Evolutionary conservation across 2,329 filamentous ascomycete genomes (phyloP).

Genomic region (Alternaria novae-zelandiae): DNA sequence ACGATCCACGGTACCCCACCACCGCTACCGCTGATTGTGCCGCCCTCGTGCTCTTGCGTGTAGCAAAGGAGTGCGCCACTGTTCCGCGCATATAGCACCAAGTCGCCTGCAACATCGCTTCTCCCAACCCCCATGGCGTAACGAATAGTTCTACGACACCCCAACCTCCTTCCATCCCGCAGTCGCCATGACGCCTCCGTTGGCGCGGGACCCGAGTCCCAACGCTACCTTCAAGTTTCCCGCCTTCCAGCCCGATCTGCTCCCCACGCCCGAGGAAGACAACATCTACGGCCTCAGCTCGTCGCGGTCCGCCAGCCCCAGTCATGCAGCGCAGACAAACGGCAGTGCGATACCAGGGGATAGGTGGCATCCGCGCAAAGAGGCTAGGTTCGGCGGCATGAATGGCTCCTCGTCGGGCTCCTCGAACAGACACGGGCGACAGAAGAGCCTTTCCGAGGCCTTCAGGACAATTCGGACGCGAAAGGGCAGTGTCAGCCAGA

Average conservation of each 20-base stretch:
- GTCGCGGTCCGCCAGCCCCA: constrained; percentile 43
- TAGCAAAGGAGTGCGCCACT: constrained; percentile 1
- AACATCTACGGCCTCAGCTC: constrained; percentile 39
- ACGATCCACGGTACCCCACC: background rate
- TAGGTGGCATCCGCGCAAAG: constrained; percentile 67
- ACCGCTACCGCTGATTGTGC: constrained; percentile 1
- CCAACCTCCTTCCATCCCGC: constrained; percentile 18
- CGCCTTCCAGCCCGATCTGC: constrained; percentile 51
- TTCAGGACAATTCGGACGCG: constrained; percentile 80
- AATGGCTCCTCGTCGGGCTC: constrained; percentile 44
- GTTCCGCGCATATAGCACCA: background rate
- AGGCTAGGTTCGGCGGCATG: constrained; percentile 55
- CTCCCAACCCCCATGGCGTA: constrained; percentile 39
- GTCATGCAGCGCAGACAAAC: constrained; percentile 28
- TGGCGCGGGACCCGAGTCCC: constrained; percentile 37
- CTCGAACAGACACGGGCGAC: constrained; percentile 64
- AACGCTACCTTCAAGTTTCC: constrained; percentile 54
- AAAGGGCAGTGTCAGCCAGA: constrained; percentile 86
- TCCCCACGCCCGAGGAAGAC: constrained; percentile 48
- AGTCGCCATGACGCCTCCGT: constrained; percentile 38
- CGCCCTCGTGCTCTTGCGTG: background rate
- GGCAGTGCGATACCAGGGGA: constrained; percentile 52
- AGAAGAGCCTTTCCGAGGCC: constrained; percentile 91
- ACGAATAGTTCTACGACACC: constrained; percentile 23
- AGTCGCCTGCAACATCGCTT: background rate